A percentile compares a stretch with the other conserved stretches of the same genome.
Conservation (phyloP, 2,329 filamentous ascomycete genomes). For the Fusarium penzigii region DNA sequence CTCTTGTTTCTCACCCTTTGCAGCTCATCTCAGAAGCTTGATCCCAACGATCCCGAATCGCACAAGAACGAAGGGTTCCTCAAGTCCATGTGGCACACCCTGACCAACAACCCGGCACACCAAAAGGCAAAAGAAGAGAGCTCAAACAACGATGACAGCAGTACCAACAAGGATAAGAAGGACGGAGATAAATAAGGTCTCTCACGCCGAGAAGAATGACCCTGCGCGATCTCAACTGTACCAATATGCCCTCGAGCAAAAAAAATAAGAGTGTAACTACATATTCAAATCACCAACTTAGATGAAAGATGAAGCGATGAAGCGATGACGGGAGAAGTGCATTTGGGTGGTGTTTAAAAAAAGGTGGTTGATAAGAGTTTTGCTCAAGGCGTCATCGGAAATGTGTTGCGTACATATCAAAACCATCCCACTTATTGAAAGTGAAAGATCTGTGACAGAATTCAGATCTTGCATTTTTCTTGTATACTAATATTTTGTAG, state of each 20-base stretch:
- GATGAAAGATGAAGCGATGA: conserved; percentile 24
- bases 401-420: conserved; percentile 1
- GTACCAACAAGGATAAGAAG: conserved; percentile 20
- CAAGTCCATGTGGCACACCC: conserved; percentile 88
- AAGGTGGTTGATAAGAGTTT: conserved; percentile 30
- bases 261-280: background rate
- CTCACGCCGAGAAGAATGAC: conserved; percentile 31
- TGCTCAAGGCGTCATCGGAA: conserved; percentile 32
- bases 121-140: conserved; percentile 34
- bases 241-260: conserved; percentile 15
- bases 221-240: conserved; percentile 20
- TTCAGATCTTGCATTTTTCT: conserved; percentile 18
- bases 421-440: conserved; percentile 26
- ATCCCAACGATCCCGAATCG: conserved; percentile 40
- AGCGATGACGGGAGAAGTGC: conserved; percentile 27
- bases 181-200: conserved; percentile 9
- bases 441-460: conserved; percentile 28
- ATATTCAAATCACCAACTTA: conserved; percentile 17
- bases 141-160: conserved; percentile 14
- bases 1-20: background rate
- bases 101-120: conserved; percentile 74
- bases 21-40: conserved; percentile 1
- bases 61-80: conserved; percentile 88
- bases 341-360: conserved; percentile 42
- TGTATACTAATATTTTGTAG: conserved; percentile 35